A percentile compares a stretch with the other conserved stretches of the same genome.
These are phyloP conservation scores for Neonothopanus nambi DNA, from an alignment of 1,284 basidiomycete species.

Conservation along the genomic window DNA sequence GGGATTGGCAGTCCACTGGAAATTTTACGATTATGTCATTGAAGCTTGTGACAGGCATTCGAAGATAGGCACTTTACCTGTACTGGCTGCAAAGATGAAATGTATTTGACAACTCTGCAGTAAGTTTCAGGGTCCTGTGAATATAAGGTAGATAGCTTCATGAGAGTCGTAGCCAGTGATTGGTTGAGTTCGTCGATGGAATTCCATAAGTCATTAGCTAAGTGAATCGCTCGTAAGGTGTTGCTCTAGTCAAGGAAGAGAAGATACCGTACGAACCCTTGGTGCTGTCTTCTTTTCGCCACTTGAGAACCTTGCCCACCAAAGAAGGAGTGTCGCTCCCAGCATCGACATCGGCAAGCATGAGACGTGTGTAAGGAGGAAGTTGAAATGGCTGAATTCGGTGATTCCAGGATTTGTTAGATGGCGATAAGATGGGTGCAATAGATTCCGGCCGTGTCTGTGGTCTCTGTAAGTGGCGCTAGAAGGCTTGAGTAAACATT, in stretches of 20 bases:
- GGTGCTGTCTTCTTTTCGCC: constrained; percentile 67
- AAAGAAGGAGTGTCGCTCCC: constrained; percentile 93
- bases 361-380: constrained; percentile 76
- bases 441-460: constrained; percentile 30
- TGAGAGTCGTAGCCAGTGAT: constrained; percentile 52
- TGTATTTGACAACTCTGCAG: constrained; percentile 54
- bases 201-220: constrained; percentile 76
- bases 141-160: constrained; percentile 50
- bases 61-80: constrained; percentile 44
- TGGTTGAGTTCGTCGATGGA: constrained; percentile 64
- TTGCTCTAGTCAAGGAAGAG: constrained; percentile 10
- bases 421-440: constrained; percentile 55
- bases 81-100: constrained; percentile 55
- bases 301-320: constrained; percentile 85
- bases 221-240: constrained; percentile 13
- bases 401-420: constrained; percentile 69
- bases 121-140: constrained; percentile 50
- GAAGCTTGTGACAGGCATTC: constrained; percentile 1
- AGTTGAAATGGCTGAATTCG: constrained; percentile 70
- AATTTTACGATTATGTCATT: not conserved
- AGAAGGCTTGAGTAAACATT: not conserved
- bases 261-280: constrained; percentile 45
- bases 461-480: constrained; percentile 15
- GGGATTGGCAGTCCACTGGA: constrained; percentile 60
- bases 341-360: constrained; percentile 91